Conservation (phyloP, 2,329 filamentous ascomycete species). For the Dendryphion nanum region DNA sequence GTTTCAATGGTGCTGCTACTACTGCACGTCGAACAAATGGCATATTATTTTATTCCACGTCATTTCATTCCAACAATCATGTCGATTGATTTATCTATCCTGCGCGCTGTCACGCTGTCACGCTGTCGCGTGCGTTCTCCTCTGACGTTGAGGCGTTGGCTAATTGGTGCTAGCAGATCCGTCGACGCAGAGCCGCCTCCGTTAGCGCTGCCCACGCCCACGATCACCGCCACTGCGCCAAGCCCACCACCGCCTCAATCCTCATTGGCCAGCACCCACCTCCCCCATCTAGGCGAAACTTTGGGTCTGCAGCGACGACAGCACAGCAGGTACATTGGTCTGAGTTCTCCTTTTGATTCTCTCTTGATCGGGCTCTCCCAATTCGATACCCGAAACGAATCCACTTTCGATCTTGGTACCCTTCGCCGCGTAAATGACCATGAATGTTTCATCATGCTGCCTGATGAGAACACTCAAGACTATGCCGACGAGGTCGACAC, state of each 20-base stretch:
- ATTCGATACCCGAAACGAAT: constrained; percentile 80
- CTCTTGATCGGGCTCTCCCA: constrained; percentile 78
- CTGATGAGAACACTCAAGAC: constrained; percentile 70
- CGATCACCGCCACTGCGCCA: constrained; percentile 40
- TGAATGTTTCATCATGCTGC: constrained; percentile 78
- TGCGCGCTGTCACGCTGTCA: not conserved
- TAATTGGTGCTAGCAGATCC: constrained; percentile 32
- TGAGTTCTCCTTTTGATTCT: constrained; percentile 80
- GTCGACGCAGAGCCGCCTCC: constrained; percentile 41
- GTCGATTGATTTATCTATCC: too few species aligned
- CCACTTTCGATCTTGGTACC: constrained; percentile 60
- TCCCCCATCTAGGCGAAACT: constrained; percentile 45
- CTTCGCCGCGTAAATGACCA: constrained; percentile 73
- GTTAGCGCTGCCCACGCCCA: constrained; percentile 39
- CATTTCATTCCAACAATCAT: not conserved
- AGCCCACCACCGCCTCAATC: constrained; percentile 33
- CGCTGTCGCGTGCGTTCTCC: not conserved
- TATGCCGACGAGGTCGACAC: constrained; percentile 69
- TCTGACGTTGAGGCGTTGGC: constrained; percentile 10
- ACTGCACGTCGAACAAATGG: too few species aligned
- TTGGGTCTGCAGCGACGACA: constrained; percentile 74
- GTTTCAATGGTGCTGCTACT: too few species aligned
- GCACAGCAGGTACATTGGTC: constrained; percentile 80
- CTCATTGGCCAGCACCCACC: constrained; percentile 28
- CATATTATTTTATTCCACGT: too few species aligned